Evolutionary conservation across 2,329 filamentous ascomycete species (phyloP).

Genomic region (Penicillium sp.): DNA sequence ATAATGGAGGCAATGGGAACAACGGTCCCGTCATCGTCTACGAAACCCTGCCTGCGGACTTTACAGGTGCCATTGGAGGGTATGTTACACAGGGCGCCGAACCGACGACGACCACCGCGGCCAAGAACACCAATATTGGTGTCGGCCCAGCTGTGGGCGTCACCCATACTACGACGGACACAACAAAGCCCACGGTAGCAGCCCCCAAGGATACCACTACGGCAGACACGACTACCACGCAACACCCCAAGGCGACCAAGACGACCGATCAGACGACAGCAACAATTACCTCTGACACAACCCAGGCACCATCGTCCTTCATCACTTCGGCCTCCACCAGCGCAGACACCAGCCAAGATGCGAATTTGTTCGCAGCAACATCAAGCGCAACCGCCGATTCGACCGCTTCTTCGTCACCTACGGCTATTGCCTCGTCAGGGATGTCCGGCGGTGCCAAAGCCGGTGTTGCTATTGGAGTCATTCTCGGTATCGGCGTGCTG

Average conservation of each 20-base stretch:
- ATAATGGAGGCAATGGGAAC: background rate
- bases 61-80: slow-evolving; percentile 53
- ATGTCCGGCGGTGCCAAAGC: slow-evolving; percentile 63
- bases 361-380: slow-evolving; percentile 17
- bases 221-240: slow-evolving; percentile 2
- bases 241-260: slow-evolving; percentile 15
- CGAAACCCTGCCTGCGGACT: slow-evolving; percentile 56
- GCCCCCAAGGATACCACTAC: slow-evolving; percentile 17
- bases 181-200: slow-evolving; percentile 4
- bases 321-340: slow-evolving; percentile 27
- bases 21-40: slow-evolving; percentile 45
- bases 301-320: slow-evolving; percentile 16
- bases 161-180: slow-evolving; percentile 13
- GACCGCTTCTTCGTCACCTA: slow-evolving; percentile 28
- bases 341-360: slow-evolving; percentile 15
- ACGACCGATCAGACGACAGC: slow-evolving; percentile 9
- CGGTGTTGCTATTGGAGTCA: slow-evolving; percentile 80
- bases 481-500: slow-evolving; percentile 68
- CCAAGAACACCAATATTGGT: slow-evolving; percentile 16
- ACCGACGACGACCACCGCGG: slow-evolving; percentile 14
- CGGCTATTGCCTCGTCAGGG: slow-evolving; percentile 35
- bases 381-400: slow-evolving; percentile 24
- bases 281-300: slow-evolving; percentile 9
- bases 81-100: slow-evolving; percentile 43
- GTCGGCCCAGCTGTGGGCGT: slow-evolving; percentile 34